Base-by-base conservation (phyloP, 1,139 yeast genomes). In the Lodderomyces margitis region DNA sequence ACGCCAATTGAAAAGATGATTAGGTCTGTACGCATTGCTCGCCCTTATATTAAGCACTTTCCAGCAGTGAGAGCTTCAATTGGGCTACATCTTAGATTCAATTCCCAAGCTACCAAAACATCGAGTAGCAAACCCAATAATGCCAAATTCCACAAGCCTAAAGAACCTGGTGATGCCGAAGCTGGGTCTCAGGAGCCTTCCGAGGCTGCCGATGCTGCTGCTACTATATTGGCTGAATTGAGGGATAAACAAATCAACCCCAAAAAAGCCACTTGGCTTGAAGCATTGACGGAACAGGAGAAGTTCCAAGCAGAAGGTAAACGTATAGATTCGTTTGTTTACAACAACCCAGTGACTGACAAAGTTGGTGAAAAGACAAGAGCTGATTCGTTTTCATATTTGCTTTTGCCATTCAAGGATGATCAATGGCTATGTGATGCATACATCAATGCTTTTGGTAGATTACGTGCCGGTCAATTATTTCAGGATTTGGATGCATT, bases 401-500 rank as follows among this genome's bases (percentile, higher is more conserved):
- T 87, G 43, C 67, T 78, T 2, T 69, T 89, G 41, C 96, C 96
- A 0, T 89, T 89, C 67, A 86, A 86, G 57, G 87, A 85, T 46
- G 96, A 89, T 58, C 70, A 78, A 38, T 83, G 87, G 81, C 70
- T 87, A 31, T 79, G 95, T 52, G 97, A 89, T 58, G 81, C 92
- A 36, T 89, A 89, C 58, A 84, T 87, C 54, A 87, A 87, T 61
- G 89, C 96, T 2, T 84, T 82, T 45, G 97, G 97, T 17, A 75
- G 96, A 49, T 74, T 91, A 57, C 73, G 96, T 55, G 88, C 87
- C 51, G 98, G 97, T 23, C 96, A 88, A 60, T 71, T 91, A 53
- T 88, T 91, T 65, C 96, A 88, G 64, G 96, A 88, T 62, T 70
- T 88, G 58, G 96, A 88, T 59, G 92, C 94, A 5, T 68, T 87